These are phyloP conservation scores for Buxus sempervirens DNA, from an alignment of 164 flowering plant species.

Conservation along the genomic window DNA sequence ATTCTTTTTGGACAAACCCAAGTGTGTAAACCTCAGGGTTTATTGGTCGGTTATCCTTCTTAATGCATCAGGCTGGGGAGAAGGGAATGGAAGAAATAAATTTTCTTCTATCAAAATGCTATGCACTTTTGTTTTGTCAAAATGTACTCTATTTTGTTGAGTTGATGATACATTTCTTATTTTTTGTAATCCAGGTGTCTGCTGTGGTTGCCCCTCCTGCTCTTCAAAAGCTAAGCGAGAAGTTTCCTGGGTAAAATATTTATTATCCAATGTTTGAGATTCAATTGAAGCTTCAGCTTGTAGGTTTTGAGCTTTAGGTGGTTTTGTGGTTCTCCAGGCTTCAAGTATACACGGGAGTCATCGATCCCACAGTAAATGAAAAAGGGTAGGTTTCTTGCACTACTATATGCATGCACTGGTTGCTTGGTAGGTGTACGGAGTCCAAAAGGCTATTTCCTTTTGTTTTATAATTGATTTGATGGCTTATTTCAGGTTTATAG, in stretches of 20 bases:
- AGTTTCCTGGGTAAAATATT: constrained; percentile 73
- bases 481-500: constrained; percentile 56
- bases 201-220: constrained; percentile 98
- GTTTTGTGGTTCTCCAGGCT: constrained; percentile 39
- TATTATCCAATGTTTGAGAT: not conserved
- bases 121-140: not conserved
- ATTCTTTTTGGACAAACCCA: not conserved
- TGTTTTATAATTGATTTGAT: not conserved
- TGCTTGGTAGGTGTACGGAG: not conserved
- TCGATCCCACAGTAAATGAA: constrained; percentile 78
- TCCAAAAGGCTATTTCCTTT: not conserved
- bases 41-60: too few species aligned
- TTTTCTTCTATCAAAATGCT: too few species aligned
- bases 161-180: not conserved
- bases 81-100: too few species aligned
- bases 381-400: constrained; percentile 59
- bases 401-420: not conserved
- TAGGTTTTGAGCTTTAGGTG: not conserved
- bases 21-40: not conserved
- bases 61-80: too few species aligned
- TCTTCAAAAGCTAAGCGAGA: constrained; percentile 87
- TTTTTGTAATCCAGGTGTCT: constrained; percentile 52
- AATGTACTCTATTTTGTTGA: not conserved
- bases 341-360: constrained; percentile 80
- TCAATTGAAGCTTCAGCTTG: not conserved